Percentiles rank a stretch among this genome's conserved stretches.
Conservation (phyloP, 805 yeast species). For the Saturnispora besseyi region DNA sequence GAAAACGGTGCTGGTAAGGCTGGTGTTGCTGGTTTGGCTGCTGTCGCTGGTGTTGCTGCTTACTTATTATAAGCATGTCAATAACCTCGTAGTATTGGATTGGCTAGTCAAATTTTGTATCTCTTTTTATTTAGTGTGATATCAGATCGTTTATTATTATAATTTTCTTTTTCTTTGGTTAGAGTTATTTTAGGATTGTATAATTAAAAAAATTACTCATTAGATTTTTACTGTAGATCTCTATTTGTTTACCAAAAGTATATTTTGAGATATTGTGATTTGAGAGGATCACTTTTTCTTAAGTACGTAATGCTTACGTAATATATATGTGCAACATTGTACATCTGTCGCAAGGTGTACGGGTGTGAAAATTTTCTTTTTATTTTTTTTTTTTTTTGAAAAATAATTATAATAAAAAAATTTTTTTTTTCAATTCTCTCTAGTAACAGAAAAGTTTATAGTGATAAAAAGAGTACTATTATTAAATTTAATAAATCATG, state of each 20-base stretch:
- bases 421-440: background rate
- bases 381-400: no score
- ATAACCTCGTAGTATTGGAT: background rate
- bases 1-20: slow-evolving; percentile 29
- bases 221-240: background rate
- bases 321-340: no score
- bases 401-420: background rate
- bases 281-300: no score
- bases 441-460: background rate
- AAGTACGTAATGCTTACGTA: no score
- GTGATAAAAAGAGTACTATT: background rate
- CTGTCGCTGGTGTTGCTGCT: slow-evolving; percentile 32
- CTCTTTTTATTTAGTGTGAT: slow-evolving; percentile 2
- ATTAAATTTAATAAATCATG: slow-evolving; percentile 15
- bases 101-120: background rate
- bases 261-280: no score
- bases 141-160: slow-evolving; percentile 1
- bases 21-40: slow-evolving; percentile 33
- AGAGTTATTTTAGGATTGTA: background rate
- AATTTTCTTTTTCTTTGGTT: background rate
- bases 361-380: no score
- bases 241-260: no score
- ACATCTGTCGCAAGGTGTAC: no score
- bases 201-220: no score
- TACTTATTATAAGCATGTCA: slow-evolving; percentile 29